Conservation (phyloP, 2,329 filamentous ascomycete species). For the Ophiosphaerella herpotricha region DNA sequence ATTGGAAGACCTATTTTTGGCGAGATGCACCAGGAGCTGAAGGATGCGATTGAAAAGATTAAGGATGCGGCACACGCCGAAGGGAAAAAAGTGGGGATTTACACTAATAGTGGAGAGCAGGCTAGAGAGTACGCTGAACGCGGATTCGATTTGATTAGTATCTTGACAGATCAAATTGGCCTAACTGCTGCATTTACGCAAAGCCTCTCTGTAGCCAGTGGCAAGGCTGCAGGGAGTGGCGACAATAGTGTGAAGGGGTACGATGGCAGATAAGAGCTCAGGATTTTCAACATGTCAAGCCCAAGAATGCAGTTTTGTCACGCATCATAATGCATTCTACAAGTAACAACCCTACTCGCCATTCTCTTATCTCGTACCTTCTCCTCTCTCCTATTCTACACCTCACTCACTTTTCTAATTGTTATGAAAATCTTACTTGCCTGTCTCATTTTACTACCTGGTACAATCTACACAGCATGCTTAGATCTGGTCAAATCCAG, state of each 20-base stretch:
- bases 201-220: constrained; percentile 41
- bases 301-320: not conserved
- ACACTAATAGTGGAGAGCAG: constrained; percentile 58
- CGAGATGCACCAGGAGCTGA: constrained; percentile 56
- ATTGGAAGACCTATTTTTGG: constrained; percentile 59
- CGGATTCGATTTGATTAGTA: constrained; percentile 60
- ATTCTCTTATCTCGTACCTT: not conserved
- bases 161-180: constrained; percentile 52
- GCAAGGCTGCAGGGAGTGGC: constrained; percentile 15
- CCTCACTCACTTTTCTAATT: not conserved
- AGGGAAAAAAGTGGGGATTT: constrained; percentile 61
- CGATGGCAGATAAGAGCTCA: constrained; percentile 17
- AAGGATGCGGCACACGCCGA: constrained; percentile 56
- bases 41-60: constrained; percentile 57
- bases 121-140: constrained; percentile 57
- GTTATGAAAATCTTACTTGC: not conserved
- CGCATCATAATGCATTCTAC: not conserved
- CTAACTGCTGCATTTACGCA: constrained; percentile 49
- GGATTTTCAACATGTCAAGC: not conserved
- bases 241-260: constrained; percentile 23
- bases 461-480: not conserved
- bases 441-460: not conserved
- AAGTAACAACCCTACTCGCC: not conserved
- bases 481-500: not conserved
- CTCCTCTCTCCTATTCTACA: not conserved